Evolutionary conservation across 1,139 yeast genomes (phyloP).

Genomic region (Kazachstania sp.): DNA sequence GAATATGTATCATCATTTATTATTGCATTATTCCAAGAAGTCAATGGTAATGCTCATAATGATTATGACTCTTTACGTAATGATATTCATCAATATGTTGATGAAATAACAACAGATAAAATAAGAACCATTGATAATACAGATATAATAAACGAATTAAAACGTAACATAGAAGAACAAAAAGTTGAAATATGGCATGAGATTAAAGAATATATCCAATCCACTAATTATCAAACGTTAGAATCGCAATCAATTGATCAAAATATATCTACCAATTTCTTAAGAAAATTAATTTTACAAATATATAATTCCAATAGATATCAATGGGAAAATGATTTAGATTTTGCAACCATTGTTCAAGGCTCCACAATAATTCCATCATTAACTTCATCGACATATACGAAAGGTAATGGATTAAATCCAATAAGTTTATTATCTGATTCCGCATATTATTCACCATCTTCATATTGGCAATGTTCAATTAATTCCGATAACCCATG

Average conservation of each 20-base stretch:
- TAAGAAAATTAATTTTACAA: slow-evolving; percentile 23
- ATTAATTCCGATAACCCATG: slow-evolving; percentile 14
- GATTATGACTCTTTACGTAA: not conserved
- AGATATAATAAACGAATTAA: slow-evolving; percentile 22
- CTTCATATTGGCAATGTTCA: slow-evolving; percentile 32
- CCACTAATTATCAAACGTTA: not conserved
- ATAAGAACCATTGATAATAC: slow-evolving; percentile 26
- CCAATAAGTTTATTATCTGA: slow-evolving; percentile 26
- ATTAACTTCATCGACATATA: slow-evolving; percentile 24
- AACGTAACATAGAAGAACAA: slow-evolving; percentile 19
- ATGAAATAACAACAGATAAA: slow-evolving; percentile 26
- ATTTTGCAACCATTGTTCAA: slow-evolving; percentile 28
- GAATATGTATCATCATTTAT: not conserved
- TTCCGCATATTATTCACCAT: slow-evolving; percentile 15
- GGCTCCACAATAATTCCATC: slow-evolving; percentile 28
- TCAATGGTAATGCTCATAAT: not conserved
- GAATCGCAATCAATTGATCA: slow-evolving; percentile 13
- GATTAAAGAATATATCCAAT: slow-evolving; percentile 10
- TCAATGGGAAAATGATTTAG: slow-evolving; percentile 30
- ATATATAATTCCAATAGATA: slow-evolving; percentile 28
- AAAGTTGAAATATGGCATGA: slow-evolving; percentile 25
- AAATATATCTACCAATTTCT: slow-evolving; percentile 21
- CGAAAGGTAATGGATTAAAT: slow-evolving; percentile 19
- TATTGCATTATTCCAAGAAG: not conserved
- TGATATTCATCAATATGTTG: slow-evolving; percentile 9